These are phyloP conservation scores for Nicotiana sylvestris DNA, from an alignment of 257 asterid species.

Conservation along the genomic window DNA sequence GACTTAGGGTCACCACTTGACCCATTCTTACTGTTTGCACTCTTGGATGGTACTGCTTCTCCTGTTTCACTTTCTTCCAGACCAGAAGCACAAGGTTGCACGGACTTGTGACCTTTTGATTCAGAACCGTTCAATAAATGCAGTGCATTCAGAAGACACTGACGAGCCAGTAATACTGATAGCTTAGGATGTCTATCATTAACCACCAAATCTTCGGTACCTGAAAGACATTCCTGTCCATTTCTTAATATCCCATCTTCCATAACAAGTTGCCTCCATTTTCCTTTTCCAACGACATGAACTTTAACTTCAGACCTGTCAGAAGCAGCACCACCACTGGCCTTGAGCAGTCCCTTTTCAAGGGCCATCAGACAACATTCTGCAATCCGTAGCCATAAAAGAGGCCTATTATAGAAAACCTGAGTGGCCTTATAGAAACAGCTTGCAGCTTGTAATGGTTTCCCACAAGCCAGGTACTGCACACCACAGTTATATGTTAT, in stretches of 20 bases:
- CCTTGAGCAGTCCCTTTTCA: constrained; percentile 62
- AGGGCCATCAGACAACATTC: constrained; percentile 91
- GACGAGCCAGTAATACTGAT: constrained; percentile 59
- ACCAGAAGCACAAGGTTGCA: constrained; percentile 18
- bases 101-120: constrained; percentile 32
- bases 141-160: constrained; percentile 69
- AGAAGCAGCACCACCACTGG: constrained; percentile 23
- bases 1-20: constrained; percentile 37
- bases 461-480: constrained; percentile 69
- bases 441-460: constrained; percentile 68
- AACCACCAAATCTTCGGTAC: constrained; percentile 26
- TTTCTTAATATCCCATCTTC: constrained; percentile 30
- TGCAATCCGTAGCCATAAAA: constrained; percentile 77
- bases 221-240: constrained; percentile 24
- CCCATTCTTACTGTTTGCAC: constrained; percentile 28
- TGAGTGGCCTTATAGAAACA: constrained; percentile 65
- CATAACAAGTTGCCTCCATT: constrained; percentile 76
- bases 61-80: constrained; percentile 42
- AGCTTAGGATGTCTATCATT: constrained; percentile 43
- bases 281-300: constrained; percentile 77
- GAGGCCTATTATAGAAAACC: constrained; percentile 57
- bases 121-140: constrained; percentile 51
- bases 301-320: constrained; percentile 46
- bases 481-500: constrained; percentile 76
- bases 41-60: constrained; percentile 32